phyloP scores from a whole-genome alignment of 345 rosid genomes.

The Mallotus nudiflorus region DNA sequence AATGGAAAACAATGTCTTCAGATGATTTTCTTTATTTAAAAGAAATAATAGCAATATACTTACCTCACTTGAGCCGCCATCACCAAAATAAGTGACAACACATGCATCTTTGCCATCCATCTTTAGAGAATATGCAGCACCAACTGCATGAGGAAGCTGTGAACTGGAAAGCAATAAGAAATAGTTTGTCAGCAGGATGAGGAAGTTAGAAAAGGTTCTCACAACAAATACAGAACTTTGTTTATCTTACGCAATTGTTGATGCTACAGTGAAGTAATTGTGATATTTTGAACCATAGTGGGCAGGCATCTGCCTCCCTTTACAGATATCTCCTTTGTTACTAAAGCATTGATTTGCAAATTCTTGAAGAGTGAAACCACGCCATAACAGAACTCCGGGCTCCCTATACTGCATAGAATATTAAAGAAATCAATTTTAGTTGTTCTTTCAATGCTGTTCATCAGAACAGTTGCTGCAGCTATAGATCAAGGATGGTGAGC shows the following conservation, averaged over 20 bases:
- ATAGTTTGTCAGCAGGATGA: background rate
- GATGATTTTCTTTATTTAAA: background rate
- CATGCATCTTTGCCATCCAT: constrained; percentile 78
- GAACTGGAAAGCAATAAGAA: constrained; percentile 41
- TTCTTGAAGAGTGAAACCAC: constrained; percentile 55
- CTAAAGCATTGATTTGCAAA: constrained; percentile 56
- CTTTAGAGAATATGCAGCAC: constrained; percentile 87
- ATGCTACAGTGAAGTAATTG: constrained; percentile 55
- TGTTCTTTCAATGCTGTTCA: background rate
- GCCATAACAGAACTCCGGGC: constrained; percentile 56
- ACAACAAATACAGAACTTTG: constrained; percentile 4
- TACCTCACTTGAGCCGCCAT: constrained; percentile 87
- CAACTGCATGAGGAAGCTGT: constrained; percentile 85
- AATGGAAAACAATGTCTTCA: background rate
- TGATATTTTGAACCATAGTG: constrained; percentile 58
- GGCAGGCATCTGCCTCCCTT: constrained; percentile 65
- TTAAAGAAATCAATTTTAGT: background rate
- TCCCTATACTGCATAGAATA: constrained; percentile 69
- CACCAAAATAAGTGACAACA: constrained; percentile 70
- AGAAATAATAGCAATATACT: background rate
- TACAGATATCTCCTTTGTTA: constrained; percentile 46
- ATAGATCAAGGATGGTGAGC: background rate
- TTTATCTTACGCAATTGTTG: constrained; percentile 57
- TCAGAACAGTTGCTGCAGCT: background rate
- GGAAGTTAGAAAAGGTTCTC: background rate